These are phyloP conservation scores for Styphnolobium japonicum DNA, from an alignment of 306 rosid genomes.

Conservation along the genomic window DNA sequence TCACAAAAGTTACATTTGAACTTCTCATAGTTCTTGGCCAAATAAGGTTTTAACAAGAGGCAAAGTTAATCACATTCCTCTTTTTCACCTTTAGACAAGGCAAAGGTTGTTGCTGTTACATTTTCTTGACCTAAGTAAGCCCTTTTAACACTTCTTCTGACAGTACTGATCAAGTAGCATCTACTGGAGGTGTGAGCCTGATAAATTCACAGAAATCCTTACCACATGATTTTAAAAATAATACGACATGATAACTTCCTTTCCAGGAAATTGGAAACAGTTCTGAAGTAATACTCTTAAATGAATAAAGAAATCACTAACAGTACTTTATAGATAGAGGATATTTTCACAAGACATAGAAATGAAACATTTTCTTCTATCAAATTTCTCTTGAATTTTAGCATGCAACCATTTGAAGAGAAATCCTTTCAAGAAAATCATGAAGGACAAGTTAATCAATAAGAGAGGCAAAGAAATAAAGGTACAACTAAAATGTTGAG, in stretches of 20 bases:
- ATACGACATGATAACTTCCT: background rate
- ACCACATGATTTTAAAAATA: background rate
- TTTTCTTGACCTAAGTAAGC: background rate
- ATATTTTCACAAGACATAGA: background rate
- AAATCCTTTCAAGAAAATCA: background rate
- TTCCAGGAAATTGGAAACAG: background rate
- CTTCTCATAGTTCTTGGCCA: background rate
- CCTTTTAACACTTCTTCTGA: too few species aligned
- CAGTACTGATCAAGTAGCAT: too few species aligned
- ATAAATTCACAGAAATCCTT: background rate
- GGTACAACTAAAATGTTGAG: background rate
- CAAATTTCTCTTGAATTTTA: too few species aligned
- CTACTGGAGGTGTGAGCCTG: too few species aligned
- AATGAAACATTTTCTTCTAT: background rate
- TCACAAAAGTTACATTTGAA: background rate
- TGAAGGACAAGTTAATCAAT: background rate
- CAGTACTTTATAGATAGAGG: background rate
- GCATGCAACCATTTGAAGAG: too few species aligned
- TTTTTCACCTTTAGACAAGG: background rate
- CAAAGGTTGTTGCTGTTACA: background rate
- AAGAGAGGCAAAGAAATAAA: too few species aligned
- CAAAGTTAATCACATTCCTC: background rate
- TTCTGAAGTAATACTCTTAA: too few species aligned
- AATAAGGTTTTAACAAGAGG: background rate
- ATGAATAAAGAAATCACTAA: background rate